phyloP scores from a whole-genome alignment of 2,329 filamentous ascomycete species.

The Penicillium brasilianum region DNA sequence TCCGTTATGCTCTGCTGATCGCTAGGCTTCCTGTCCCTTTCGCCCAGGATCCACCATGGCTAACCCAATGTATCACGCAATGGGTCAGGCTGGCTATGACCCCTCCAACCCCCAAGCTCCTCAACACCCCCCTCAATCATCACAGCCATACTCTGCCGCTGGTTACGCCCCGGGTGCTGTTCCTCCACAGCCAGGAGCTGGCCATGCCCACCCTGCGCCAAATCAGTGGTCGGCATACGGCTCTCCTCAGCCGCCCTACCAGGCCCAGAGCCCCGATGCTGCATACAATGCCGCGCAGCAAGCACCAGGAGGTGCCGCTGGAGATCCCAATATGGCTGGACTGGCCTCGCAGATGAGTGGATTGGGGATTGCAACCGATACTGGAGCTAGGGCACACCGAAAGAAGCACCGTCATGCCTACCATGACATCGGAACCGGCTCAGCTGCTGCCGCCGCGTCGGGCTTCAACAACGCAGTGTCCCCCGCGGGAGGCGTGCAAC shows the following conservation, averaged over 20 bases:
- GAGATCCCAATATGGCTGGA: conserved; percentile 44
- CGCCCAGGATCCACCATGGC: conserved; percentile 47
- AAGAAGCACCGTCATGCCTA: conserved; percentile 97
- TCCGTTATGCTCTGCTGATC: conserved; percentile 15
- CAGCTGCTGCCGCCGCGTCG: conserved; percentile 60
- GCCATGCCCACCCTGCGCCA: conserved; percentile 42
- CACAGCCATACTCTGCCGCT: conserved; percentile 57
- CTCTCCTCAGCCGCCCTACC: conserved; percentile 34
- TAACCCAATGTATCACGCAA: conserved; percentile 49
- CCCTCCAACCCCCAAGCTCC: conserved; percentile 61
- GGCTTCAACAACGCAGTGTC: conserved; percentile 74
- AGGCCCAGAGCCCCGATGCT: conserved; percentile 32
- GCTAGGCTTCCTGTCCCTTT: conserved; percentile 8
- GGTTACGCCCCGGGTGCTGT: conserved; percentile 42
- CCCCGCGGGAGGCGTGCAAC: conserved; percentile 57
- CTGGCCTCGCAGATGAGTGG: conserved; percentile 73
- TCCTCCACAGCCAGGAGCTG: conserved; percentile 45
- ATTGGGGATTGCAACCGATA: conserved; percentile 67
- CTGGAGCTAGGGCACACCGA: conserved; percentile 59
- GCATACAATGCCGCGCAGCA: conserved; percentile 35
- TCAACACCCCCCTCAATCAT: conserved; percentile 60
- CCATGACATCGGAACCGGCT: conserved; percentile 72
- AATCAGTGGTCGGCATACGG: conserved; percentile 41
- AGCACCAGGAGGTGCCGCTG: conserved; percentile 30
- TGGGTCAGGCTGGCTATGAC: conserved; percentile 52